Conservation (phyloP, 495 filamentous ascomycete genomes). For the Thozetella sp. region DNA sequence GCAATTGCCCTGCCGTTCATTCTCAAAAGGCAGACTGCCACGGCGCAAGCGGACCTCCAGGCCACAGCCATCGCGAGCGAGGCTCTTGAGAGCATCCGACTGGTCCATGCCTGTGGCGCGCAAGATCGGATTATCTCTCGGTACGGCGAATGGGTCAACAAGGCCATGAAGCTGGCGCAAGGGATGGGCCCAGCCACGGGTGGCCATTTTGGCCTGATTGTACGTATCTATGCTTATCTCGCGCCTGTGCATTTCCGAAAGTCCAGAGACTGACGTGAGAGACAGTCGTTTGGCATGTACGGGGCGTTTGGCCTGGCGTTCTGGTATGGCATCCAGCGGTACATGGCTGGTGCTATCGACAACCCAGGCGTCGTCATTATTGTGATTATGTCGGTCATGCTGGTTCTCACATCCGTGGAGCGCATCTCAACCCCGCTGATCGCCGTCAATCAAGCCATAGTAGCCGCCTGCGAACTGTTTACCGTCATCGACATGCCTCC, state of each 20-base stretch:
- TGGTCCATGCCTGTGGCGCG: slow-evolving; percentile 61
- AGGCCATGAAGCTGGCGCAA: slow-evolving; percentile 49
- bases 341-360: background rate
- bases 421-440: slow-evolving; percentile 45
- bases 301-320: slow-evolving; percentile 35
- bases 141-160: slow-evolving; percentile 53
- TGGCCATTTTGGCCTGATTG: slow-evolving; percentile 25
- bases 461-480: slow-evolving; percentile 49
- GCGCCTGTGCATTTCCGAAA: too few species aligned
- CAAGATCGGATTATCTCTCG: slow-evolving; percentile 46
- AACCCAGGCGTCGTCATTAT: slow-evolving; percentile 34
- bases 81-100: slow-evolving; percentile 46
- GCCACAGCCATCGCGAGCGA: slow-evolving; percentile 59
- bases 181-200: slow-evolving; percentile 42
- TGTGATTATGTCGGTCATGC: slow-evolving; percentile 52
- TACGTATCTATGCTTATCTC: slow-evolving; percentile 10
- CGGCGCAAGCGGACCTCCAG: slow-evolving; percentile 36
- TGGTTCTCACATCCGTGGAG: slow-evolving; percentile 42
- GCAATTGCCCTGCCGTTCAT: slow-evolving; percentile 40
- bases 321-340: slow-evolving; percentile 26
- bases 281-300: slow-evolving; percentile 32
- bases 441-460: slow-evolving; percentile 41
- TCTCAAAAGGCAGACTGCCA: slow-evolving; percentile 36
- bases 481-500: slow-evolving; percentile 50
- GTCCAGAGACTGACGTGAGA: too few species aligned